A percentile compares a stretch with the other conserved stretches of the same genome.
phyloP scores from a whole-genome alignment of 1,284 basidiomycete species.

The Phylloporus sp. region DNA sequence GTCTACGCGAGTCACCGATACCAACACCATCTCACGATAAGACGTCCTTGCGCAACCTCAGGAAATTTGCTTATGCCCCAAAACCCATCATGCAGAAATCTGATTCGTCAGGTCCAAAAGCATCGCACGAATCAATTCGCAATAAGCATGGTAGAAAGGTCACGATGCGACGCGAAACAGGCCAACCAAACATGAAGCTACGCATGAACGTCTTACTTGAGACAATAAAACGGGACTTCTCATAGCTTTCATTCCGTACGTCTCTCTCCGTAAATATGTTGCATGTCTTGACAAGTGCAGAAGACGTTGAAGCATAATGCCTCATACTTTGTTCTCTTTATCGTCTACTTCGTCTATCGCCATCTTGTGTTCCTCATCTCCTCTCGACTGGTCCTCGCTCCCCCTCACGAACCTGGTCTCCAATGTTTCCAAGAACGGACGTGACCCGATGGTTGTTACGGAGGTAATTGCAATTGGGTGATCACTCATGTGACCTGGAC shows the following conservation, averaged over 20 bases:
- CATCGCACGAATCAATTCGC: neutral
- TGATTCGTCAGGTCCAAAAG: conserved; percentile 42
- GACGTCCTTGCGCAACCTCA: conserved; percentile 57
- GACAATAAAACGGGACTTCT: conserved; percentile 67
- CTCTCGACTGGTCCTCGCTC: conserved; percentile 37
- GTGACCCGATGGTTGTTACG: conserved; percentile 54
- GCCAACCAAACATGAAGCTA: conserved; percentile 79
- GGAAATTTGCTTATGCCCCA: conserved; percentile 62
- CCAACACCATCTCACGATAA: conserved; percentile 15
- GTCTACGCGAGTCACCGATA: neutral
- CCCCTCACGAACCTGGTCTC: conserved; percentile 69
- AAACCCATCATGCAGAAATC: conserved; percentile 58
- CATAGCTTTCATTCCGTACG: conserved; percentile 19
- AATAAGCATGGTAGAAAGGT: conserved; percentile 23
- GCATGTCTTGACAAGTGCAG: conserved; percentile 6
- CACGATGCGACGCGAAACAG: conserved; percentile 36
- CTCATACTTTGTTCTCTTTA: conserved; percentile 59
- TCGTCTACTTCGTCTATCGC: conserved; percentile 57
- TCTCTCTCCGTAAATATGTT: neutral
- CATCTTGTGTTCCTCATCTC: conserved; percentile 32
- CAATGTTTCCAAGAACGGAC: conserved; percentile 60
- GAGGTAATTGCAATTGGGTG: conserved; percentile 71
- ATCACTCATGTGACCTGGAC: conserved; percentile 80
- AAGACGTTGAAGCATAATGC: neutral
- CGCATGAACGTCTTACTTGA: conserved; percentile 81